These are phyloP conservation scores for Mycena olivaceomarginata DNA, from an alignment of 768 basidiomycete species.

Conservation along the genomic window DNA sequence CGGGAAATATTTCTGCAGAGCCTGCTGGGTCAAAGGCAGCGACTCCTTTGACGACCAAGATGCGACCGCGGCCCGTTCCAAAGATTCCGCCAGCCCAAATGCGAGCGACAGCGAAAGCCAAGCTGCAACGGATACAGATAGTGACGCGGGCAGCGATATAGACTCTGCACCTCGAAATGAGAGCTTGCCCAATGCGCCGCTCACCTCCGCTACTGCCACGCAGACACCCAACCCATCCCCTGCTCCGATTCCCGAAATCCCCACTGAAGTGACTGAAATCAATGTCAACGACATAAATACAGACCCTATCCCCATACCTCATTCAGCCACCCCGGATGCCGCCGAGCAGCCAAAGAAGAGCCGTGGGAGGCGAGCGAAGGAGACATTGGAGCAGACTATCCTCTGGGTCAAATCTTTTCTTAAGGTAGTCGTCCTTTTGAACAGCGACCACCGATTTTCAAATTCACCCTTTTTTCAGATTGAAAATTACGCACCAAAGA, in stretches of 20 bases:
- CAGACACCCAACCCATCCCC: no score
- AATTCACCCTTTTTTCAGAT: background rate
- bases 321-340: background rate
- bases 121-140: background rate
- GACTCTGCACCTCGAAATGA: no score
- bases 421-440: background rate
- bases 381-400: background rate
- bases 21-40: slow-evolving; percentile 57
- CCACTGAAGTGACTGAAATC: background rate
- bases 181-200: no score
- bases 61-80: background rate
- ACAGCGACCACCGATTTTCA: no score
- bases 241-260: no score
- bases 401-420: background rate
- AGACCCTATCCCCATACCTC: background rate
- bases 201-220: no score
- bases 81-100: background rate
- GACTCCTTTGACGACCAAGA: slow-evolving; percentile 19
- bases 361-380: background rate
- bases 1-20: slow-evolving; percentile 62
- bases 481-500: background rate
- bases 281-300: background rate
- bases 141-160: no score
- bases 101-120: background rate
- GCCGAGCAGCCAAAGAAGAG: background rate